Conservation (phyloP, 2,329 filamentous ascomycete species). For the Verticillium tricorpus region DNA sequence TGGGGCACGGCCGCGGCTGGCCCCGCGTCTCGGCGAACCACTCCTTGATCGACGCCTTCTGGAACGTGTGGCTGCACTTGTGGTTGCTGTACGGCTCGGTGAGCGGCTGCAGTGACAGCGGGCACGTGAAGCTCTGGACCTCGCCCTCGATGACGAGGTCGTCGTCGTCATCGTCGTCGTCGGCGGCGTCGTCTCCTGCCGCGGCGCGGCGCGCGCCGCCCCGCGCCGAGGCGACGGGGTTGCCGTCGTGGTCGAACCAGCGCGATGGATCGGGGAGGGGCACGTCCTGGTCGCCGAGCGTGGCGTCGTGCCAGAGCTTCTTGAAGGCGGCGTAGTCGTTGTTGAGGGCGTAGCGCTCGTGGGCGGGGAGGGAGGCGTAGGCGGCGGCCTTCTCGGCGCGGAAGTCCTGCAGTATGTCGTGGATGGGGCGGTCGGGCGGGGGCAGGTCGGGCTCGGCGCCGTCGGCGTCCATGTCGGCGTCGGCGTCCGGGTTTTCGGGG, state of each 20-base stretch:
- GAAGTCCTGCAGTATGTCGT: slow-evolving; percentile 28
- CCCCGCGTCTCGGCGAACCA: slow-evolving; percentile 36
- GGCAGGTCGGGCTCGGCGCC: slow-evolving; percentile 8
- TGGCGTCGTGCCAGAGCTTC: slow-evolving; percentile 50
- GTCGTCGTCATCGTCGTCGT: slow-evolving; percentile 54
- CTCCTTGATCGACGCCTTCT: slow-evolving; percentile 59
- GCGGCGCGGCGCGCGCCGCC: slow-evolving; percentile 27
- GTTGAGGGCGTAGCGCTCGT: slow-evolving; percentile 48
- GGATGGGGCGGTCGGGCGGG: slow-evolving; percentile 18
- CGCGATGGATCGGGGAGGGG: slow-evolving; percentile 46
- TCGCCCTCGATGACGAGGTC: slow-evolving; percentile 65
- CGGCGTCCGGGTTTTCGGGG: slow-evolving; percentile 13
- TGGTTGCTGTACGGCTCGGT: slow-evolving; percentile 61
- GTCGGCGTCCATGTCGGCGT: slow-evolving; percentile 16
- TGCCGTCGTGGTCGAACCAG: slow-evolving; percentile 48
- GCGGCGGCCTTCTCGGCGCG: slow-evolving; percentile 32
- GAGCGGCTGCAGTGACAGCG: slow-evolving; percentile 61
- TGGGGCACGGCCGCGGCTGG: slow-evolving; percentile 53
- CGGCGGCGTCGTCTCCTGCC: slow-evolving; percentile 34
- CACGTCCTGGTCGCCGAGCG: slow-evolving; percentile 42
- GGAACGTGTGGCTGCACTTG: slow-evolving; percentile 69
- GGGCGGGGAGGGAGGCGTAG: slow-evolving; percentile 35
- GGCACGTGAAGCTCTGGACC: slow-evolving; percentile 63
- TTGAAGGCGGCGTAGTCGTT: slow-evolving; percentile 59
- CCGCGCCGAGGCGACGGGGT: slow-evolving; percentile 26